Conservation (phyloP, 192 early-diverging fungal genomes). For the Gryganskiella cystojenkinii region DNA sequence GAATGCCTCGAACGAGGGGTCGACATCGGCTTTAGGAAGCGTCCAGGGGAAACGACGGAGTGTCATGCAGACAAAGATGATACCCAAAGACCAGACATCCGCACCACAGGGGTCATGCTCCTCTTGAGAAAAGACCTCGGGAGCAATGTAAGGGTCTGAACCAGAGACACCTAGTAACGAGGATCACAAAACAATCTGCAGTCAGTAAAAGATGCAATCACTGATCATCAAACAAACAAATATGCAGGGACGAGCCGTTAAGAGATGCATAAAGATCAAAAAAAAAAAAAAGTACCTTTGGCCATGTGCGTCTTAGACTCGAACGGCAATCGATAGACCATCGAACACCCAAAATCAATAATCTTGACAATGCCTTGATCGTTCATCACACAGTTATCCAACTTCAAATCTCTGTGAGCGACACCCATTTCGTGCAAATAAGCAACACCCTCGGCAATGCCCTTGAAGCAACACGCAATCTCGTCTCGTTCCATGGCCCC, state of each 20-base stretch:
- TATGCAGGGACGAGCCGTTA: no score
- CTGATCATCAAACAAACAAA: no score
- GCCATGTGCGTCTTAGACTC: conserved; percentile 38
- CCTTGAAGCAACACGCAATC: conserved; percentile 85
- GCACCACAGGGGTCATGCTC: conserved; percentile 81
- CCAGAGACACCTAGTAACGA: conserved; percentile 78
- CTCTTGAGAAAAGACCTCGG: conserved; percentile 76
- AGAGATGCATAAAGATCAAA: background rate
- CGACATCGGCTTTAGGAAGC: conserved; percentile 56
- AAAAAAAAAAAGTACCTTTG: conserved; percentile 58
- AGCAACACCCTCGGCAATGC: conserved; percentile 79
- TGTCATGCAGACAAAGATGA: conserved; percentile 81
- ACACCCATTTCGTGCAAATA: conserved; percentile 91
- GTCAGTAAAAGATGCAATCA: conserved; percentile 49
- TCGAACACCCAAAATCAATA: conserved; percentile 79
- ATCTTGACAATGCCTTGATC: no score
- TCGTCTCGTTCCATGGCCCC: conserved; percentile 77
- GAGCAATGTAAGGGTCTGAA: conserved; percentile 93
- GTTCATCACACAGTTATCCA: no score
- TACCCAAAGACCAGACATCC: conserved; percentile 89
- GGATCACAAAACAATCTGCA: conserved; percentile 56
- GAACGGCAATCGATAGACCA: conserved; percentile 86
- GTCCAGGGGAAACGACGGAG: conserved; percentile 73
- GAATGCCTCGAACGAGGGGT: conserved; percentile 65
- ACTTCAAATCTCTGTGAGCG: conserved; percentile 88